Base-by-base conservation (phyloP, 1,139 yeast genomes). In the Kurtzmaniella natalensis region DNA sequence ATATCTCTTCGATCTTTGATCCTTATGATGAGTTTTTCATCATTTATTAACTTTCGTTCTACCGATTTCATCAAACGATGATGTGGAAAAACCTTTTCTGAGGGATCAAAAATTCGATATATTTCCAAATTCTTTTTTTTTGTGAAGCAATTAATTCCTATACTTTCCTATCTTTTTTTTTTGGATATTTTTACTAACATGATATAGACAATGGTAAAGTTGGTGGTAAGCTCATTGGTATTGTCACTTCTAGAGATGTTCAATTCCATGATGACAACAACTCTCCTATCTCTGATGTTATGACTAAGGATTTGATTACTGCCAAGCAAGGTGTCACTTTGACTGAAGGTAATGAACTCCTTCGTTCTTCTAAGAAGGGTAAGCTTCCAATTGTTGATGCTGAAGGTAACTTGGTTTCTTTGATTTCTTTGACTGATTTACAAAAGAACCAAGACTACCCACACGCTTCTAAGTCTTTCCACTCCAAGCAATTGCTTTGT, bases 31-130 rank as follows among this genome's bases (percentile, higher is more conserved):
- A 32, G 20, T 35, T 38, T 31, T 34, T 35, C 34, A 37, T 47
- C 37, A 31, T 47, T 58, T 60, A 60, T 71, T 86, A 88, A 92
- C 97, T 92, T 92, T 92, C 98, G 97, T 92, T 92, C 98, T 92
- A 83, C 98, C 95, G 96, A 82, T 64, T 60, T 61, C 94, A 84
- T 86, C 94, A 81, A 81, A 83, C 95, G 94, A 89, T 85, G 95
- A 76, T 87, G 96, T 66, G 95, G 96, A 88, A 47, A 78, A 69
- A 50, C 48, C 64, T 56, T 59, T 53, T 50, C 76, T 71, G 77
- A 68, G 38, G 37, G 39, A 16, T 28, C 13, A 26, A 20, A 26
- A 31, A n/a, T n/a, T n/a, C n/a, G n/a, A n/a, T n/a, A n/a, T n/a
- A n/a, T n/a, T n/a, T n/a, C n/a, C 15, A 16, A 15, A n/a, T 22